phyloP scores from a whole-genome alignment of 2,329 filamentous ascomycete species.

The Colletotrichum cuscutae region DNA sequence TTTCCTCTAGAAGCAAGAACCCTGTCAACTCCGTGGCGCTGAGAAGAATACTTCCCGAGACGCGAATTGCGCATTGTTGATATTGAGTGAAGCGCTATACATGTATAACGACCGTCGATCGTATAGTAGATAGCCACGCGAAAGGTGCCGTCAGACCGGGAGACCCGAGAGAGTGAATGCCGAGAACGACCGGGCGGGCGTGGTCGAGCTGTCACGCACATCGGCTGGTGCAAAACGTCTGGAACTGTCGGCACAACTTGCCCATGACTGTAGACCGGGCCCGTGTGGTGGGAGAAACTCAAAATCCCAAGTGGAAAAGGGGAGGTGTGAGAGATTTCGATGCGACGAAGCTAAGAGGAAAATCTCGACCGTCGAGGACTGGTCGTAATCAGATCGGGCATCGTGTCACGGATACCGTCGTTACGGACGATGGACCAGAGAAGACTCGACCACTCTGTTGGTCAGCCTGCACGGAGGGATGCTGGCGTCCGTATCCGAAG shows the following conservation, averaged over 20 bases:
- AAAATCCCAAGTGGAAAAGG: neutral
- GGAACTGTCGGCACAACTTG: conserved; percentile 27
- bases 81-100: neutral
- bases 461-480: neutral
- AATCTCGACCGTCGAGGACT: neutral
- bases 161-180: conserved; percentile 18
- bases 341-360: neutral
- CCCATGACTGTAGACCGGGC: conserved; percentile 11
- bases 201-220: conserved; percentile 10
- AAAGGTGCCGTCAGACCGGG: conserved; percentile 13
- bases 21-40: conserved; percentile 3
- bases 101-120: conserved; percentile 1
- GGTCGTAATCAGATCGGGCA: neutral
- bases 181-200: conserved; percentile 16
- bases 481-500: conserved; percentile 12
- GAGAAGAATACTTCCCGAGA: neutral
- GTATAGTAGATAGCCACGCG: neutral
- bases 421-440: neutral
- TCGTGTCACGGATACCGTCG: neutral
- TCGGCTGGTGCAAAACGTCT: conserved; percentile 1
- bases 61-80: neutral
- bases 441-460: neutral
- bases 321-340: neutral
- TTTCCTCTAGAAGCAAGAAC: neutral
- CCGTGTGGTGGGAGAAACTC: conserved; percentile 10